Evolutionary conservation across 768 basidiomycete species (phyloP).

Genomic region (Mycena epipterygia): DNA sequence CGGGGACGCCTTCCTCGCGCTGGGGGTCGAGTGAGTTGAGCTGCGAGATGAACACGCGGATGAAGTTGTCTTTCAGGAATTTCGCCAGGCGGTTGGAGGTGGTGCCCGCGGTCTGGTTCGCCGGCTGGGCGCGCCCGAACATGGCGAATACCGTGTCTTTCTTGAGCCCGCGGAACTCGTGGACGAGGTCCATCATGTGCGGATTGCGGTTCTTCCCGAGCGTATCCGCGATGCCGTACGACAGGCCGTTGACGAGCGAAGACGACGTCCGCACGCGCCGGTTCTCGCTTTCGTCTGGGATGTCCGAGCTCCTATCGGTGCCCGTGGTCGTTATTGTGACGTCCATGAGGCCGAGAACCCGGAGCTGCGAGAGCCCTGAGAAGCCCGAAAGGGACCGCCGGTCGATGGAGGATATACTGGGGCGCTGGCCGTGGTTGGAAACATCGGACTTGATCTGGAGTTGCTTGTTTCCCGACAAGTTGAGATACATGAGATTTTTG

Average conservation of each 20-base stretch:
- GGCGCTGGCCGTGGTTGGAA: conserved; percentile 48
- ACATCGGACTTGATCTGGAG: conserved; percentile 92
- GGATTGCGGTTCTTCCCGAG: conserved; percentile 84
- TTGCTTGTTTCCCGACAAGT: conserved; percentile 96
- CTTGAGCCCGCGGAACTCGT: conserved; percentile 82
- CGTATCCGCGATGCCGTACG: conserved; percentile 96
- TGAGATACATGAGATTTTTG: conserved; percentile 91
- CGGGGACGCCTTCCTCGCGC: conserved; percentile 68
- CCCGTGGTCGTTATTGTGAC: conserved; percentile 84
- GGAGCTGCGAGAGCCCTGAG: conserved; percentile 83
- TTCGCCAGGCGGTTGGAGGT: conserved; percentile 82
- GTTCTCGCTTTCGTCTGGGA: conserved; percentile 89
- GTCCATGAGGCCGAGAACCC: conserved; percentile 97
- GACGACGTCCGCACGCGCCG: conserved; percentile 93
- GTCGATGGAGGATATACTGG: conserved; percentile 41
- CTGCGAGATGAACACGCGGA: conserved; percentile 70
- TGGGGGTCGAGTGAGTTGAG: conserved; percentile 63
- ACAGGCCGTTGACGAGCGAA: conserved; percentile 91
- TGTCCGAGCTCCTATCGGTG: conserved; percentile 63
- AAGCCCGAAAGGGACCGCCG: conserved; percentile 81
- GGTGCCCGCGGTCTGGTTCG: conserved; percentile 55
- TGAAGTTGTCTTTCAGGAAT: conserved; percentile 87
- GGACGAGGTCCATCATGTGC: conserved; percentile 93
- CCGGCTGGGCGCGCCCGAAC: conserved; percentile 84
- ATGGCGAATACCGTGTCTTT: conserved; percentile 95